These are phyloP conservation scores for Candida corydali DNA, from an alignment of 805 yeast genomes.

Conservation along the genomic window DNA sequence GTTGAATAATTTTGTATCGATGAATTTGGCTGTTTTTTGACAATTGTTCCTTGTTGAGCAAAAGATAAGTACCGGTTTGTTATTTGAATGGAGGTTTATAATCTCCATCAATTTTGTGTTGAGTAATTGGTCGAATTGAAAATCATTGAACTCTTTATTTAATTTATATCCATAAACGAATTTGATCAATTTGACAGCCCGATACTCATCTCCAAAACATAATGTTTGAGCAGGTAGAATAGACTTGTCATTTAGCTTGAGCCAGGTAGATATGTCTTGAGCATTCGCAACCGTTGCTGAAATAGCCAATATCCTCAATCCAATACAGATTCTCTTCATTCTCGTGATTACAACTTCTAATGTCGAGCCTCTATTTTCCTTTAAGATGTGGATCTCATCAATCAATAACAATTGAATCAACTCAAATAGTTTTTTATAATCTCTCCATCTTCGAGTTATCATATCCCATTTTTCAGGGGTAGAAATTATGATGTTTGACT, in stretches of 20 bases:
- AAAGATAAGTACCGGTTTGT: conserved; percentile 46
- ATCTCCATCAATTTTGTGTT: conserved; percentile 40
- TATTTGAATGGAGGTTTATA: conserved; percentile 31
- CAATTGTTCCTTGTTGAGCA: conserved; percentile 53
- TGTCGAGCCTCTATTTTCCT: conserved; percentile 24
- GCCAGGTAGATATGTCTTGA: conserved; percentile 36
- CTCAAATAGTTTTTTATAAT: conserved; percentile 23
- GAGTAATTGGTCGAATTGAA: conserved; percentile 43
- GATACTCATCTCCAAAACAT: conserved; percentile 43
- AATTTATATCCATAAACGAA: conserved; percentile 42
- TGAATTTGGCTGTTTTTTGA: conserved; percentile 41
- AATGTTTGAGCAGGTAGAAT: conserved; percentile 28
- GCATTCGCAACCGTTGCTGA: conserved; percentile 54
- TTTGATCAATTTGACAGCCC: conserved; percentile 41
- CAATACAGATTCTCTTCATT: conserved; percentile 10
- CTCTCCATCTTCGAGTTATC: conserved; percentile 49
- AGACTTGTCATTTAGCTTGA: conserved; percentile 6
- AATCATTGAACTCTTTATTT: conserved; percentile 35
- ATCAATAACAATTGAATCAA: conserved; percentile 16
- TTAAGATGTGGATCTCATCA: conserved; percentile 25
- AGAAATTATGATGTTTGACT: conserved; percentile 50
- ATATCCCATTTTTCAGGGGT: conserved; percentile 66
- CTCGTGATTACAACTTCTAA: conserved; percentile 20
- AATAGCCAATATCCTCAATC: conserved; percentile 14
- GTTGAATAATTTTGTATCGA: conserved; percentile 17